phyloP scores from a whole-genome alignment of 345 rosid species.

The Melaleuca alternifolia region DNA sequence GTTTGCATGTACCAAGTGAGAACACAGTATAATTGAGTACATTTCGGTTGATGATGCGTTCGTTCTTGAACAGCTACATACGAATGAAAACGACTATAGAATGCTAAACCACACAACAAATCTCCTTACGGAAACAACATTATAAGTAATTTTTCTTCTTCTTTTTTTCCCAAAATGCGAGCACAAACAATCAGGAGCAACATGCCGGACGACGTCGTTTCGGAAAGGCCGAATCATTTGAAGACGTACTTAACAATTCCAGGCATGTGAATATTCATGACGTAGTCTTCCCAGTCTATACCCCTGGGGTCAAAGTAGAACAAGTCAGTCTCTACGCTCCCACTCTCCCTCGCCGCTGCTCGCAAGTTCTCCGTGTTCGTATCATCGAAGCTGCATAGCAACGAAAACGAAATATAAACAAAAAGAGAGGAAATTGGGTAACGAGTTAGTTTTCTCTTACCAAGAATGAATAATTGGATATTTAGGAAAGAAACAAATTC shows the following conservation, averaged over 20 bases:
- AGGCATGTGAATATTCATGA: slow-evolving; percentile 48
- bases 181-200: background rate
- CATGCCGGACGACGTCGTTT: background rate
- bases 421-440: background rate
- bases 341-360: slow-evolving; percentile 16
- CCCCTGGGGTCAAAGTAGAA: slow-evolving; percentile 50
- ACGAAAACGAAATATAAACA: background rate
- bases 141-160: too few relatives aligned
- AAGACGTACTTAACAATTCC: slow-evolving; percentile 47
- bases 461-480: background rate
- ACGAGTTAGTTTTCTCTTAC: background rate
- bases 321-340: slow-evolving; percentile 7
- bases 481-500: background rate
- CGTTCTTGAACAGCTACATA: background rate
- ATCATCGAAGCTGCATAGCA: slow-evolving; percentile 49
- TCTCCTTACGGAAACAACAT: background rate
- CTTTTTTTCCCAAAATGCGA: background rate
- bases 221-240: slow-evolving; percentile 3
- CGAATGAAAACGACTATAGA: background rate
- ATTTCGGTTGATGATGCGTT: background rate
- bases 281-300: slow-evolving; percentile 64
- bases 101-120: background rate
- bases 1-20: background rate
- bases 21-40: background rate
- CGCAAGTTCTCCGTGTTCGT: slow-evolving; percentile 38